Evolutionary conservation across 2,329 filamentous ascomycete species (phyloP).

Genomic region (Fusarium sp.): DNA sequence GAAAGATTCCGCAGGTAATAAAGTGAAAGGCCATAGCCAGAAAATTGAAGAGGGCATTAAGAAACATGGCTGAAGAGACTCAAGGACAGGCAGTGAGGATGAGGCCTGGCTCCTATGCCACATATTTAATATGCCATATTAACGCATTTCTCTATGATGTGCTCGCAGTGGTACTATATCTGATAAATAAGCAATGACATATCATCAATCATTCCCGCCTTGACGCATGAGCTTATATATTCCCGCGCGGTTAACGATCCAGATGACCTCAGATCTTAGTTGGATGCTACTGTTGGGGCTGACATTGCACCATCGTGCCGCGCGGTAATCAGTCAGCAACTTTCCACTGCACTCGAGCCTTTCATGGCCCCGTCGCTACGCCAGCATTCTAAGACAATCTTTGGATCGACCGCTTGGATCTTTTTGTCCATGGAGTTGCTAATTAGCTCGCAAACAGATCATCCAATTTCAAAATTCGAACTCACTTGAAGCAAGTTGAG

Average conservation of each 20-base stretch:
- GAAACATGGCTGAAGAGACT: background rate
- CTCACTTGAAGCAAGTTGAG: too few relatives aligned
- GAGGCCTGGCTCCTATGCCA: too few relatives aligned
- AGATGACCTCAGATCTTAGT: background rate
- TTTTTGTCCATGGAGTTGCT: accelerated
- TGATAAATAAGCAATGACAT: background rate
- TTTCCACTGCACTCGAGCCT: too few relatives aligned
- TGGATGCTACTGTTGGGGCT: background rate
- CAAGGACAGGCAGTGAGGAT: accelerated
- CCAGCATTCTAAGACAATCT: accelerated
- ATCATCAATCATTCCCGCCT: accelerated
- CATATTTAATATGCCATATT: background rate
- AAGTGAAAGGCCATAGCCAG: background rate
- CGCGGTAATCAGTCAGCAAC: background rate
- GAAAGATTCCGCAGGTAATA: background rate
- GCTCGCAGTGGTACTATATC: too few relatives aligned
- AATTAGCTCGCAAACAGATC: accelerated
- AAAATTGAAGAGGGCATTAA: background rate
- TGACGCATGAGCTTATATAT: background rate
- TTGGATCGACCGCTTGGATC: accelerated
- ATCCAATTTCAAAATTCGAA: background rate
- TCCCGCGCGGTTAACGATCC: background rate
- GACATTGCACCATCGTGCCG: background rate
- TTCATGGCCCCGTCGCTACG: accelerated
- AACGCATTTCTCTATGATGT: background rate